Evolutionary conservation across 1,284 basidiomycete genomes (phyloP).

Genomic region (Naganishia cerealis): DNA sequence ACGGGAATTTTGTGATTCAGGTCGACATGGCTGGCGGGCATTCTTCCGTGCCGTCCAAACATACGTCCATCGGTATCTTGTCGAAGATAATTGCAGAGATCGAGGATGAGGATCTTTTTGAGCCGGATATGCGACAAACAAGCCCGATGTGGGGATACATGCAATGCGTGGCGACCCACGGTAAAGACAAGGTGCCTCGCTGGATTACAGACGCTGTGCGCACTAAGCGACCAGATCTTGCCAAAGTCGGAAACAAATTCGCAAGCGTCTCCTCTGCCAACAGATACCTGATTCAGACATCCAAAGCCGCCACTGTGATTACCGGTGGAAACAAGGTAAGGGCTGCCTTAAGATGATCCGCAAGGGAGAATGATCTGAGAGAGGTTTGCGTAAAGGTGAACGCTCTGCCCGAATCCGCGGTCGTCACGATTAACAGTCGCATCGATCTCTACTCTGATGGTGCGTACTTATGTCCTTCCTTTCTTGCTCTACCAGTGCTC

Average conservation of each 20-base stretch:
- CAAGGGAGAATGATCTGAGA: conserved; percentile 40
- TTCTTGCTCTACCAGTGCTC: background rate
- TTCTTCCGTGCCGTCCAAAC: conserved; percentile 41
- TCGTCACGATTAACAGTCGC: conserved; percentile 26
- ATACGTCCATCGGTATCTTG: conserved; percentile 30
- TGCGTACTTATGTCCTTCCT: background rate
- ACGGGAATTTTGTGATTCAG: conserved; percentile 28
- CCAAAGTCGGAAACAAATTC: conserved; percentile 13
- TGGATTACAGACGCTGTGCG: conserved; percentile 27
- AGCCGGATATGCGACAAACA: conserved; percentile 16
- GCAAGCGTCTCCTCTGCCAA: conserved; percentile 11
- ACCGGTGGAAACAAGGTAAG: conserved; percentile 30
- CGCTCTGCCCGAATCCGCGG: conserved; percentile 28
- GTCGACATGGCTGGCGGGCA: conserved; percentile 31
- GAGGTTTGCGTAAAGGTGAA: conserved; percentile 34
- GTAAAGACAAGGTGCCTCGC: background rate
- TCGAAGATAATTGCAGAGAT: conserved; percentile 29
- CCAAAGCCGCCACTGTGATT: conserved; percentile 28
- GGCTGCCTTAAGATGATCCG: too few relatives aligned
- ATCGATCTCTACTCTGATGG: conserved; percentile 27
- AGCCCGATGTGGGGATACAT: conserved; percentile 32
- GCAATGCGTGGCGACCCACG: conserved; percentile 31
- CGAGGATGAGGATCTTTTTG: conserved; percentile 29
- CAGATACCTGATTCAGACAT: conserved; percentile 29
- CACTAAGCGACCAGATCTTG: conserved; percentile 7